Conservation (phyloP, 2,329 filamentous ascomycete species). For the Penicillium brasilianum region DNA sequence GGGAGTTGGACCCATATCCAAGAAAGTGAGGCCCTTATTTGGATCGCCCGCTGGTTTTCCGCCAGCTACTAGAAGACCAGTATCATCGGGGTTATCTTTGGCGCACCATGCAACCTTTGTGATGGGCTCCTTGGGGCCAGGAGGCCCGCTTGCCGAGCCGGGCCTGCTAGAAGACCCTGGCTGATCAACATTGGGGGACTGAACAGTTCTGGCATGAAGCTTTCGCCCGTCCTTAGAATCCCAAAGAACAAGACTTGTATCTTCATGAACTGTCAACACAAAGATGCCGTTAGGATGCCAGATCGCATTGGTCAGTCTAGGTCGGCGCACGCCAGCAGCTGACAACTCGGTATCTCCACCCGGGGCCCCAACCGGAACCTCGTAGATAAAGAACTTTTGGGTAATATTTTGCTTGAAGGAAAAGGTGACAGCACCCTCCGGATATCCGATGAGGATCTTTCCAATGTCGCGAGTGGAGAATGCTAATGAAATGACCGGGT, state of each 20-base stretch:
- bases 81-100: slow-evolving; percentile 92
- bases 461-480: slow-evolving; percentile 93
- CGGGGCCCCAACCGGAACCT: slow-evolving; percentile 78
- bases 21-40: slow-evolving; percentile 80
- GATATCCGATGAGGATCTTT: slow-evolving; percentile 88
- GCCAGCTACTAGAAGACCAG: slow-evolving; percentile 82
- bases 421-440: slow-evolving; percentile 84
- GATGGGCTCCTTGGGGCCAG: slow-evolving; percentile 73
- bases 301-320: slow-evolving; percentile 77
- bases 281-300: slow-evolving; percentile 98
- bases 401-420: slow-evolving; percentile 91
- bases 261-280: slow-evolving; percentile 83
- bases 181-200: slow-evolving; percentile 74
- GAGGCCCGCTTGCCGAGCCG: slow-evolving; percentile 53
- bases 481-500: slow-evolving; percentile 75
- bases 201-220: slow-evolving; percentile 80
- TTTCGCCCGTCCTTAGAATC: slow-evolving; percentile 86
- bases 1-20: slow-evolving; percentile 87
- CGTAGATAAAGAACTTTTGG: slow-evolving; percentile 80
- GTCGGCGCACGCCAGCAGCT: slow-evolving; percentile 67
- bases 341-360: slow-evolving; percentile 73
- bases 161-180: slow-evolving; percentile 56
- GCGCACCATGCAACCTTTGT: slow-evolving; percentile 88
- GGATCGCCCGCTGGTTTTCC: slow-evolving; percentile 71
- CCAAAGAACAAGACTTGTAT: slow-evolving; percentile 92